These are phyloP conservation scores for Sanguinoderma infundibulare DNA, from an alignment of 1,284 basidiomycete genomes.

Conservation along the genomic window DNA sequence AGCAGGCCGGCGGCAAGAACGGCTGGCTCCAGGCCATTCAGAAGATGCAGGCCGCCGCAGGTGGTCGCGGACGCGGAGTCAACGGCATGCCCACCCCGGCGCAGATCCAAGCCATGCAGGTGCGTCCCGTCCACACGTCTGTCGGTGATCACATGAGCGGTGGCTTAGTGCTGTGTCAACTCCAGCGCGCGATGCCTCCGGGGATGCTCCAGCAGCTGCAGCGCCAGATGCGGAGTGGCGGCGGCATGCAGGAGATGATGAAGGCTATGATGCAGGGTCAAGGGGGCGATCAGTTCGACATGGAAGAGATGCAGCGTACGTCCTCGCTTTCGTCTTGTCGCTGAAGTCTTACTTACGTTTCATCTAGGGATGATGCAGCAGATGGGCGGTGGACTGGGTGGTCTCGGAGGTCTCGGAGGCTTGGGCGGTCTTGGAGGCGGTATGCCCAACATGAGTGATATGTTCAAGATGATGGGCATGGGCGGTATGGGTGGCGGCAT, in stretches of 20 bases:
- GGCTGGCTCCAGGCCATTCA: slow-evolving; percentile 91
- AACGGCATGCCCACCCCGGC: slow-evolving; percentile 89
- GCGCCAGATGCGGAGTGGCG: slow-evolving; percentile 79
- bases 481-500: slow-evolving; percentile 42
- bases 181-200: slow-evolving; percentile 84
- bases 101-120: slow-evolving; percentile 94
- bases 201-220: slow-evolving; percentile 89
- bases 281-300: slow-evolving; percentile 80
- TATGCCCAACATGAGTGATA: slow-evolving; percentile 71
- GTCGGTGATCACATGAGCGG: background rate
- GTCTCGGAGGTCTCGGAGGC: slow-evolving; percentile 63
- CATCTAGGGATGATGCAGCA: slow-evolving; percentile 78
- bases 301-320: slow-evolving; percentile 87
- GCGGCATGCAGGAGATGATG: slow-evolving; percentile 96
- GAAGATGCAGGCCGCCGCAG: slow-evolving; percentile 87
- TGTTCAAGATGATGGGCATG: slow-evolving; percentile 89
- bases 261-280: slow-evolving; percentile 93
- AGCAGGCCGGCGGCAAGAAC: slow-evolving; percentile 95
- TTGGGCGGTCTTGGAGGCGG: slow-evolving; percentile 57
- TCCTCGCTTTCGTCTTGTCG: slow-evolving; percentile 5
- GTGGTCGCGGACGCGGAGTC: slow-evolving; percentile 82
- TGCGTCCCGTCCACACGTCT: slow-evolving; percentile 42
- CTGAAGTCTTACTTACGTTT: slow-evolving; percentile 3
- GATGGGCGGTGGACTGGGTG: slow-evolving; percentile 73
- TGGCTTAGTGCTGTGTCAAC: background rate